Conservation (phyloP, 129 eudicot species). For the Escallonia herrerae region DNA sequence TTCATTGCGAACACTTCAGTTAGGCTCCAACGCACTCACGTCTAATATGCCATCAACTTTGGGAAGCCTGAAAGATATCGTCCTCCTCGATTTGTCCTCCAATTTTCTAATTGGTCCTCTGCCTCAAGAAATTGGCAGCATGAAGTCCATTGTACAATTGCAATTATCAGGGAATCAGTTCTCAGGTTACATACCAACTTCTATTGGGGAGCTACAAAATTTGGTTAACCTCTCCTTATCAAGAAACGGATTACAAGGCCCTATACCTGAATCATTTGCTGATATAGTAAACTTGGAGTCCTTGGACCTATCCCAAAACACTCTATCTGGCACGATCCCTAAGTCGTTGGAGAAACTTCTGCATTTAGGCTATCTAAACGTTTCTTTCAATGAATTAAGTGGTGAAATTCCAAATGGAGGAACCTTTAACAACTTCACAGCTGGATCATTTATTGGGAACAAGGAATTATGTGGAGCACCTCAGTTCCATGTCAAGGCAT, state of each 20-base stretch:
- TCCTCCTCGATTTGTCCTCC: conserved; percentile 17
- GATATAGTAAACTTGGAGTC: conserved; percentile 2
- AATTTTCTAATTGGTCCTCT: conserved; percentile 22
- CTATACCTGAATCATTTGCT: conserved; percentile 15
- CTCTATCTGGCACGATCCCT: conserved; percentile 16
- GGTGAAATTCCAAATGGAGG: conserved; percentile 21
- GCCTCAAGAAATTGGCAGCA: conserved; percentile 23
- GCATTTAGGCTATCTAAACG: conserved; percentile 12
- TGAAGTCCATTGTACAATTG: conserved; percentile 7
- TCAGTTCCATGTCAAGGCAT: conserved; percentile 4
- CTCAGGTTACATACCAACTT: conserved; percentile 28
- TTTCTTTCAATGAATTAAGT: conserved; percentile 11
- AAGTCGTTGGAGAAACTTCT: conserved; percentile 13
- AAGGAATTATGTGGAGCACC: conserved; percentile 15
- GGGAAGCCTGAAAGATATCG: conserved; percentile 21
- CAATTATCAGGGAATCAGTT: conserved; percentile 32
- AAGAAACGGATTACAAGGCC: conserved; percentile 9
- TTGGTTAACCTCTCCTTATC: conserved; percentile 10
- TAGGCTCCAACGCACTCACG: conserved; percentile 26
- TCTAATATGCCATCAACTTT: conserved; percentile 22
- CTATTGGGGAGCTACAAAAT: conserved; percentile 3
- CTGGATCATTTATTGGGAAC: conserved; percentile 5
- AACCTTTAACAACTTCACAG: conserved; percentile 3
- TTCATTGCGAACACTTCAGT: conserved; percentile 17
- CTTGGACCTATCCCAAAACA: conserved; percentile 16